These are phyloP conservation scores for Botrytis fragariae DNA, from an alignment of 2,329 filamentous ascomycete genomes.

Conservation along the genomic window DNA sequence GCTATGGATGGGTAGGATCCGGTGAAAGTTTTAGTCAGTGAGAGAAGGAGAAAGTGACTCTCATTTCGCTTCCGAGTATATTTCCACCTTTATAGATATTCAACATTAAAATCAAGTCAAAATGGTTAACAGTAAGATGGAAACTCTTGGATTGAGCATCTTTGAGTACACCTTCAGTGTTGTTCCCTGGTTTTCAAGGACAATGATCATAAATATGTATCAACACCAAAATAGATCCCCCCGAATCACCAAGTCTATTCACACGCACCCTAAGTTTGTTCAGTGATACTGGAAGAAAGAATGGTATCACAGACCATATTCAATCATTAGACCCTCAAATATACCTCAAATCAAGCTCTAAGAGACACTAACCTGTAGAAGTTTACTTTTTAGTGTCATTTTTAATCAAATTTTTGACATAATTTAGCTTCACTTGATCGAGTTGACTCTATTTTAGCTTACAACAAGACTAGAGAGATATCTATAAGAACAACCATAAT, in stretches of 20 bases:
- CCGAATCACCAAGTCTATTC: not conserved
- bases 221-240: not conserved
- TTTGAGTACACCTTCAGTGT: not conserved
- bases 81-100: not conserved
- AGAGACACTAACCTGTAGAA: not conserved
- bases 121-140: not conserved
- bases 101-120: not conserved
- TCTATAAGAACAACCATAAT: too few relatives aligned
- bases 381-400: fast-evolving
- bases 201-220: not conserved
- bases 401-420: not conserved
- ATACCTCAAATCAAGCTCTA: not conserved
- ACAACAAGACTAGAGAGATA: too few relatives aligned
- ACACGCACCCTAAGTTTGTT: not conserved
- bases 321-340: not conserved
- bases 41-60: not conserved
- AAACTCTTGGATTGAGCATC: fast-evolving
- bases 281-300: fast-evolving
- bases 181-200: not conserved
- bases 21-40: fast-evolving
- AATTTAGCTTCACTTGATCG: too few relatives aligned
- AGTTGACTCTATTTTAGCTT: too few relatives aligned
- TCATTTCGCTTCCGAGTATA: not conserved
- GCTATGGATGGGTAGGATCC: not conserved
- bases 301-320: not conserved